Base-by-base conservation (phyloP, 805 yeast genomes). In the Wickerhamomyces mucosus region DNA sequence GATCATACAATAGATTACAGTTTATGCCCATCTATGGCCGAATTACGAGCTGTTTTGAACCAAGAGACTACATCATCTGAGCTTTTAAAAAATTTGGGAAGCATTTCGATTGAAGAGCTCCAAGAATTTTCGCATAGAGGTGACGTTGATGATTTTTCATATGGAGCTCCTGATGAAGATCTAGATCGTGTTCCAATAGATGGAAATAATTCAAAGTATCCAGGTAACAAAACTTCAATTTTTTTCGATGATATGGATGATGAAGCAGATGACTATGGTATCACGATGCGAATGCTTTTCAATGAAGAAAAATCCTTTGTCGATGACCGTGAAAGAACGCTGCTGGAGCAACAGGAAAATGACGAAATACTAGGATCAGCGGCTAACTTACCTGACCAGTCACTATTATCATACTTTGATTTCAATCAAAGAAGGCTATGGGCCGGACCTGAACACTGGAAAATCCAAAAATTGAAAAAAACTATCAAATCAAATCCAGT, bases 381-480 rank as follows among this genome's bases (percentile, higher is more conserved):
- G 14, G 42, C 47, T 7, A 47, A 48, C 18, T 42, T 61, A 6
- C 58, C 72, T 36, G 83, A 76, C 45, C 65, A 64, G 27, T 80
- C 77, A 42, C 55, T 84, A 21, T 69, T 83, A 67, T 80, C 86
- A 4, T 79, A 84, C 51, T 85, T 85, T 53, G 95, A 86, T 48
- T 75, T 74, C 33, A 66, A 72, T 14, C 65, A 83, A 54, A 68
- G 67, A 35, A 53, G 52, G 15, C 80, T 75, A 48, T 88, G 96
- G 96, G 71, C 94, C 22, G 96, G 96, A 4, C 81, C 89, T 11
- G 89, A 83, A 43, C 92, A 84, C 56, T 89, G 96, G 96, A 81
- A 79, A 54, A 78, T 89, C 15, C 60, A 68, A 21, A 70, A 72
- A 18, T 52, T 78, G 27, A 78, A 72, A 46, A 41, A 26, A 14